These are phyloP conservation scores for Phytophthora tubulina DNA, from an alignment of 352 stramenopile species.

Conservation along the genomic window DNA sequence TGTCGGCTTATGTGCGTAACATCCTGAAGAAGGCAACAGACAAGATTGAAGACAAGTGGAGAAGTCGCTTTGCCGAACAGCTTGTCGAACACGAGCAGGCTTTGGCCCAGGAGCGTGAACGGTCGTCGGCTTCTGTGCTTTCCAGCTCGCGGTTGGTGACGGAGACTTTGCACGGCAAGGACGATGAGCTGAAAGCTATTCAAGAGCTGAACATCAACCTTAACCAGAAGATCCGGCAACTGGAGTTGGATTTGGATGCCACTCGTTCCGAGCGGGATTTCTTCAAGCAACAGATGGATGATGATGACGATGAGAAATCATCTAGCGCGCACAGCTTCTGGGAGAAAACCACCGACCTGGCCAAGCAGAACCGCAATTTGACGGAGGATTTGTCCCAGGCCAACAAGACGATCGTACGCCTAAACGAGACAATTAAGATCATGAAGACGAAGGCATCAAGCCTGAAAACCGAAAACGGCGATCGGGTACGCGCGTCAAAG, in stretches of 20 bases:
- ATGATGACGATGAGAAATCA: slow-evolving; percentile 77
- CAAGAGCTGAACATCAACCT: slow-evolving; percentile 71
- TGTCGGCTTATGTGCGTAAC: slow-evolving; percentile 78
- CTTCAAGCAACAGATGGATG: slow-evolving; percentile 73
- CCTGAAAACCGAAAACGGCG: slow-evolving; percentile 63
- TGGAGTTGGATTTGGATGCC: slow-evolving; percentile 77
- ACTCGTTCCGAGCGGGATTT: slow-evolving; percentile 75
- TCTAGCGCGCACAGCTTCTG: slow-evolving; percentile 82
- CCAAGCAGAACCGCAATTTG: slow-evolving; percentile 79
- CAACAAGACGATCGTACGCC: slow-evolving; percentile 69
- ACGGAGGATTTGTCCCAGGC: slow-evolving; percentile 75
- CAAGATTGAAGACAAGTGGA: slow-evolving; percentile 88
- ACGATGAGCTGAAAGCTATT: slow-evolving; percentile 80
- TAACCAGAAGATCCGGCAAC: slow-evolving; percentile 71
- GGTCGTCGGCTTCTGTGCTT: slow-evolving; percentile 68
- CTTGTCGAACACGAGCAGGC: slow-evolving; percentile 74
- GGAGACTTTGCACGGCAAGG: slow-evolving; percentile 78
- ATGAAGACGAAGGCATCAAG: slow-evolving; percentile 61
- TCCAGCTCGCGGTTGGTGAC: slow-evolving; percentile 75
- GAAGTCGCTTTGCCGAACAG: slow-evolving; percentile 74
- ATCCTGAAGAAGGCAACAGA: slow-evolving; percentile 83
- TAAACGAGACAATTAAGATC: slow-evolving; percentile 76
- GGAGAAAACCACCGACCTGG: slow-evolving; percentile 89
- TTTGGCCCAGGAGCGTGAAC: slow-evolving; percentile 70
- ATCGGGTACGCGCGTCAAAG: slow-evolving; percentile 65